Percentiles rank a stretch among this genome's conserved stretches.
These are phyloP conservation scores for Balansia obtecta DNA, from an alignment of 2,329 filamentous ascomycete species.

Conservation along the genomic window DNA sequence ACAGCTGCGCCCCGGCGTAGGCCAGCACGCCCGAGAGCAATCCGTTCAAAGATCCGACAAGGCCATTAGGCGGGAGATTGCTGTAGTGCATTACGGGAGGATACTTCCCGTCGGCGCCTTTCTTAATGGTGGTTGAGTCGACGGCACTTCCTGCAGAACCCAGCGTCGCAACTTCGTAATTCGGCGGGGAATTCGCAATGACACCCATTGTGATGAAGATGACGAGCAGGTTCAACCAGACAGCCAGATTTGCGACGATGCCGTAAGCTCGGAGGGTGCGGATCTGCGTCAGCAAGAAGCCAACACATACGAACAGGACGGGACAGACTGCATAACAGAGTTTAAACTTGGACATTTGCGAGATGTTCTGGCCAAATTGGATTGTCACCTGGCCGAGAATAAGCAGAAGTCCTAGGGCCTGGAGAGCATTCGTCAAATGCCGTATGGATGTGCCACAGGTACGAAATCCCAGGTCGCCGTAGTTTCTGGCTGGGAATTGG, in stretches of 20 bases:
- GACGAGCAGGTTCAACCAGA: conserved; percentile 42
- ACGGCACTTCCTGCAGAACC: conserved; percentile 17
- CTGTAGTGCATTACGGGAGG: conserved; percentile 29
- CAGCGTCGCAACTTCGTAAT: conserved; percentile 16
- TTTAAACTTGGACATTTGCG: conserved; percentile 34
- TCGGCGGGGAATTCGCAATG: conserved; percentile 35
- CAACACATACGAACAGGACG: conserved; percentile 34
- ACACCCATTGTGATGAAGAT: conserved; percentile 45
- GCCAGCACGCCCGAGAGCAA: conserved; percentile 33
- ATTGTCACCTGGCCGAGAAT: conserved; percentile 40
- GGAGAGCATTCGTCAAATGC: conserved; percentile 34
- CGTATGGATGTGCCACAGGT: conserved; percentile 31
- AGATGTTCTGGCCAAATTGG: conserved; percentile 39
- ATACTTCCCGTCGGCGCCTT: conserved; percentile 14
- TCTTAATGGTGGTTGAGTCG: conserved; percentile 15
- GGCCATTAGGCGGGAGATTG: conserved; percentile 20
- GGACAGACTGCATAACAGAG: conserved; percentile 42
- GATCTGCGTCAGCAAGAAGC: conserved; percentile 42
- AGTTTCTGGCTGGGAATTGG: conserved; percentile 32
- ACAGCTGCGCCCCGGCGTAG: conserved; percentile 47
- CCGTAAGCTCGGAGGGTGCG: conserved; percentile 40
- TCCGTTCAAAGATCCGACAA: conserved; percentile 19
- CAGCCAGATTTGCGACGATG: conserved; percentile 41
- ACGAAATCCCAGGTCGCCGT: conserved; percentile 36
- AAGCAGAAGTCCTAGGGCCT: conserved; percentile 35